Percentiles rank a stretch among this genome's conserved stretches.
Evolutionary conservation across 78 protist species (phyloP).

Genomic region (Dictyostelium citrinum): DNA sequence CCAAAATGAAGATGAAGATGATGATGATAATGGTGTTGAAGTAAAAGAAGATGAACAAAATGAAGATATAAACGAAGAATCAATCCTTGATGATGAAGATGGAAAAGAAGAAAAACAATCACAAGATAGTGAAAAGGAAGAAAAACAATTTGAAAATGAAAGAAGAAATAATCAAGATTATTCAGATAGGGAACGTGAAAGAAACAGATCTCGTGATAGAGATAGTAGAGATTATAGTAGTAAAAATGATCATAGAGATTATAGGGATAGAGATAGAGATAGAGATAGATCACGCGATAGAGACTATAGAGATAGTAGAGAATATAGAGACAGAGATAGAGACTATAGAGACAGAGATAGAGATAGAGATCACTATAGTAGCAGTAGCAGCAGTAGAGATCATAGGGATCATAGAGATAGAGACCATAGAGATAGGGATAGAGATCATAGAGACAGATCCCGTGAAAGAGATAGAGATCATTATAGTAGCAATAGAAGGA

Average conservation of each 20-base stretch:
- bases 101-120: too few species aligned
- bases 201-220: not conserved
- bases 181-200: not conserved
- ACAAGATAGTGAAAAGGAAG: not conserved
- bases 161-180: not conserved
- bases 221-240: not conserved
- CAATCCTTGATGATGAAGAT: not conserved
- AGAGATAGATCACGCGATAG: not conserved
- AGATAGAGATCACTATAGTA: conserved; percentile 1
- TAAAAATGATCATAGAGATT: not conserved
- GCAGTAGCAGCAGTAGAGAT: not conserved
- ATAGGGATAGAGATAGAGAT: not conserved
- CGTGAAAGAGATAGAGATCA: not conserved
- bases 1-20: not conserved
- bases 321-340: not conserved
- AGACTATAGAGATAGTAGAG: not conserved
- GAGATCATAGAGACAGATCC: not conserved
- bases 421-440: not conserved
- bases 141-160: not conserved
- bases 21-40: not conserved
- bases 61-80: not conserved
- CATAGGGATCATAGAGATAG: not conserved
- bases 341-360: conserved; percentile 5
- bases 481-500: not conserved
- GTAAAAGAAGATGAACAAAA: not conserved